Conservation (phyloP, 2,329 filamentous ascomycete species). For the Trichoderma oligosporum region DNA sequence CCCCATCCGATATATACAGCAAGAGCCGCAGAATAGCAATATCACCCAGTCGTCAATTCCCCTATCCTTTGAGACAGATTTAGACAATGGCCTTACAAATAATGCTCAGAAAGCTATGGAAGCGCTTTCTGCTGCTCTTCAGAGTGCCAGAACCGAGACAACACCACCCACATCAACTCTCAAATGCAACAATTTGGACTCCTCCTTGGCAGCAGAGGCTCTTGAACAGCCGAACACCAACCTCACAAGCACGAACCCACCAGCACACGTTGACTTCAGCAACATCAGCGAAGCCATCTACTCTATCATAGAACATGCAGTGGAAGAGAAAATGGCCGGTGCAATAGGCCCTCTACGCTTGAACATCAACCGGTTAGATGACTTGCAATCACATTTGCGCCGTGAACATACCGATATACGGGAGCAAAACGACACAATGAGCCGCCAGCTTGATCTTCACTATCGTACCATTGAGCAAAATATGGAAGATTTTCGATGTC, state of each 20-base stretch:
- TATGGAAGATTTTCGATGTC: slow-evolving; percentile 20
- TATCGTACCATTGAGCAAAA: slow-evolving; percentile 24
- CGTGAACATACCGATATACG: slow-evolving; percentile 22
- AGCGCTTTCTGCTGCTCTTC: neutral
- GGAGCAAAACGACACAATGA: slow-evolving; percentile 28
- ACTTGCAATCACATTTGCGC: slow-evolving; percentile 18
- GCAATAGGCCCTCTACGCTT: slow-evolving; percentile 31
- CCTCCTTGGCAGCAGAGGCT: too few species aligned
- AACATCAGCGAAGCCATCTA: slow-evolving; percentile 27
- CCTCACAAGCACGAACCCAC: neutral
- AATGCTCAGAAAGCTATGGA: neutral
- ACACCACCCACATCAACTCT: too few species aligned
- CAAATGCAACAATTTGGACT: too few species aligned
- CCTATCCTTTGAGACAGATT: neutral
- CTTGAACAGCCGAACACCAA: neutral
- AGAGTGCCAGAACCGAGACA: neutral
- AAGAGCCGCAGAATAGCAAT: neutral
- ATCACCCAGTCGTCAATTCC: neutral
- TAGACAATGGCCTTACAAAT: neutral
- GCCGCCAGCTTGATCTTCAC: slow-evolving; percentile 30
- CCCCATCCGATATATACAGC: slow-evolving; percentile 2
- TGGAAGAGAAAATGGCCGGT: slow-evolving; percentile 33
- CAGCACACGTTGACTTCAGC: slow-evolving; percentile 18
- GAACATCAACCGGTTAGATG: slow-evolving; percentile 25
- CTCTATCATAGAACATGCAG: slow-evolving; percentile 30